Evolutionary conservation across 352 stramenopile genomes (phyloP), one percentile per base, ranked within the genome.

Genomic region (Globisporangium echinulatum): DNA sequence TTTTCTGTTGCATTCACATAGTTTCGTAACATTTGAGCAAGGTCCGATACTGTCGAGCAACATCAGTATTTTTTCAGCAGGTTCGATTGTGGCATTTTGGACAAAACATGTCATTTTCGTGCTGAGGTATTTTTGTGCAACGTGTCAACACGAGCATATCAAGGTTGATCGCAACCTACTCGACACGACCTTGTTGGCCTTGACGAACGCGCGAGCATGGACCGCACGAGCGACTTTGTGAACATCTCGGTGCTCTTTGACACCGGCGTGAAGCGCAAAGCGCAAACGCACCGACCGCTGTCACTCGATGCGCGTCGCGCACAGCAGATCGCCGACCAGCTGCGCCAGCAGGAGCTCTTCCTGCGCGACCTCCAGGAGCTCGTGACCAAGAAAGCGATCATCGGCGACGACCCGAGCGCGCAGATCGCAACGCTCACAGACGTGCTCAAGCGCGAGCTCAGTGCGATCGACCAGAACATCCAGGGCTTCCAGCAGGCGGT

Each of bases 231-330:
- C 69, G 82, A 94, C 67, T 94, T 94, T 50, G 81, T 91, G 51
- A 80, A 83, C 61, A 90, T 94, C 66, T 83, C 79, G 49, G 76
- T 92, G 72, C 79, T 94, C 37, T 94, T 92, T 49, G 81, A 89
- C 65, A 87, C 77, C 33, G 78, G 82, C n/a, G 62, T 49, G 17
- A 65, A 61, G 40, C 51, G 51, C n/a, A 70, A 73, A 42, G 62
- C 71, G 40, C 74, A 78, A 38, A 74, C 68, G 4, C 79, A 94
- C 59, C 67, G 74, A 2, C 85, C 85, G 46, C 68, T 94, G 38
- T 94, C 85, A 9, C 69, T 80, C 11, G 82, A 90, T 59, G 80
- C 85, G 49, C 76, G 82, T 3, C 65, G 80, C 17, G 77, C 82
- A 49, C 82, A 94, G 75, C 82, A 92, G 62, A 88, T 94, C 56